These are phyloP conservation scores for Gossypium anomalum DNA, from an alignment of 345 rosid genomes.

Conservation along the genomic window DNA sequence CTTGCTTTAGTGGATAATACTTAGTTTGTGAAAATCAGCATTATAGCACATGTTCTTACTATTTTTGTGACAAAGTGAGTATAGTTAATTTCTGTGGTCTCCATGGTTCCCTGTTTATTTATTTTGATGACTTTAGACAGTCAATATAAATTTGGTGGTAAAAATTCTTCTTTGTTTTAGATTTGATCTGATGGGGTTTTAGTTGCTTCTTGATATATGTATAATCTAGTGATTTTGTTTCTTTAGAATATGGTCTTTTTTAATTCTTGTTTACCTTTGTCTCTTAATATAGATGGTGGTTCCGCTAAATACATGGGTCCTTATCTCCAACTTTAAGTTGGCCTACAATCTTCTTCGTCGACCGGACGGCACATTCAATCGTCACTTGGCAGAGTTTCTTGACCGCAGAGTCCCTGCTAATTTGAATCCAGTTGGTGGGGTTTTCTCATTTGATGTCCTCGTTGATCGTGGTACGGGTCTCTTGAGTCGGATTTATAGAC, in stretches of 20 bases:
- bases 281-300: conserved; percentile 65
- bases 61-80: neutral
- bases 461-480: conserved; percentile 57
- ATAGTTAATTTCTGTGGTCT: neutral
- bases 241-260: neutral
- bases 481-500: conserved; percentile 63
- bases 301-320: conserved; percentile 87
- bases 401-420: conserved; percentile 83
- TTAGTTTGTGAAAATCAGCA: neutral
- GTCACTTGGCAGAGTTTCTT: conserved; percentile 87
- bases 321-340: conserved; percentile 79
- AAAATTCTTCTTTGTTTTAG: neutral
- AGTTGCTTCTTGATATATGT: too few species aligned
- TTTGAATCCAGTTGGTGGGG: conserved; percentile 65
- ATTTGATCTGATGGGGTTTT: neutral
- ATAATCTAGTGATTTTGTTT: too few species aligned
- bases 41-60: too few species aligned
- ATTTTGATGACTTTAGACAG: neutral
- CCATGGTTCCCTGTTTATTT: conserved; percentile 2
- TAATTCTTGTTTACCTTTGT: conserved; percentile 16
- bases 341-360: conserved; percentile 78
- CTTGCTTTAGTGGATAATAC: too few species aligned
- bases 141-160: neutral
- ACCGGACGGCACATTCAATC: conserved; percentile 86
- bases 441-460: conserved; percentile 73